phyloP scores from a whole-genome alignment of 164 flowering plant species.

The Nymphaea thermarum region DNA sequence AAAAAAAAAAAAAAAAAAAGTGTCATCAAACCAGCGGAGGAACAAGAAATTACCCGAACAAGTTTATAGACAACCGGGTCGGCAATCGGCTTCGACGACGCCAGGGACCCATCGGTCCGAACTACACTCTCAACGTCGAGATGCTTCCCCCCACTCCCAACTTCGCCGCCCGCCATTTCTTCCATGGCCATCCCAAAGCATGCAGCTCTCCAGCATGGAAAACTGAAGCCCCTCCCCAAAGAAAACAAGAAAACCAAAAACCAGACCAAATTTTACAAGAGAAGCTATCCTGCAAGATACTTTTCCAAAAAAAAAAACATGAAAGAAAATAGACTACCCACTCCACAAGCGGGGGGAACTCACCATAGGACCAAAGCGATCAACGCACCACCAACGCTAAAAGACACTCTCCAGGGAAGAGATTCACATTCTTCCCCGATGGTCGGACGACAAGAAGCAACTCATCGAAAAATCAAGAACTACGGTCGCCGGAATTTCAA shows the following conservation, averaged over 20 bases:
- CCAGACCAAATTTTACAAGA: not conserved
- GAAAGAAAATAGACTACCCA: not conserved
- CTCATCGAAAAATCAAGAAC: not conserved
- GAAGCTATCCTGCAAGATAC: not conserved
- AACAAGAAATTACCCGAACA: slow-evolving; percentile 7
- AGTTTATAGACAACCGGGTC: slow-evolving; percentile 11
- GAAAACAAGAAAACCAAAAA: not conserved
- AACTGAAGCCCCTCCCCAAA: slow-evolving; percentile 1
- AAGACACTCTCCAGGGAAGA: not conserved
- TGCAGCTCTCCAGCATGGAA: slow-evolving; percentile 8
- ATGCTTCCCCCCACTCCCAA: slow-evolving; percentile 18
- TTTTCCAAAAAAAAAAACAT: not conserved
- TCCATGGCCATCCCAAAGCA: slow-evolving; percentile 56
- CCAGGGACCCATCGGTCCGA: slow-evolving; percentile 12
- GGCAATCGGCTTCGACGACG: slow-evolving; percentile 11
- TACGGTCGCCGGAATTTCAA: not conserved
- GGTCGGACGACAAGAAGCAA: not conserved
- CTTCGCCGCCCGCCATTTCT: slow-evolving; percentile 37
- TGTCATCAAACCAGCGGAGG: not conserved
- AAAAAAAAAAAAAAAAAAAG: not conserved
- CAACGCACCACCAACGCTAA: not conserved
- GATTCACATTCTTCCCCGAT: not conserved
- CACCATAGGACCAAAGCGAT: not conserved
- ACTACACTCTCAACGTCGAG: slow-evolving; percentile 14
- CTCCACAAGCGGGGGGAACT: not conserved